Conservation (phyloP, 208 protist species). For the Sergeia podlipaevii region DNA sequence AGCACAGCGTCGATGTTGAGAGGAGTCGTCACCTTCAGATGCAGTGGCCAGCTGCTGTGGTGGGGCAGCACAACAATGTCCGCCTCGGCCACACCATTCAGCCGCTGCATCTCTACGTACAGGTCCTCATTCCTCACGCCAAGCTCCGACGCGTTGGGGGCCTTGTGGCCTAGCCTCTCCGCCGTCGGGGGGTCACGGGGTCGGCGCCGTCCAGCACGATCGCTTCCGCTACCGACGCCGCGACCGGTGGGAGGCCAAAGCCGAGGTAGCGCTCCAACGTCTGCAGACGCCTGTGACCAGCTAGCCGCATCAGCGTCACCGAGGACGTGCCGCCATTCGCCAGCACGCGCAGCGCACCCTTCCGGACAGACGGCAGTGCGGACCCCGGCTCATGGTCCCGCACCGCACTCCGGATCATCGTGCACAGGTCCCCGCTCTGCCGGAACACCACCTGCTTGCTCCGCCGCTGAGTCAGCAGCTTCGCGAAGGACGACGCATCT, state of each 20-base stretch:
- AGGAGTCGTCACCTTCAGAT: conserved; percentile 6
- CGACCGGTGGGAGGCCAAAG: conserved; percentile 9
- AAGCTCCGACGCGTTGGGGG: neutral
- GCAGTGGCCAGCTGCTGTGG: conserved; percentile 4
- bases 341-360: neutral
- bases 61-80: neutral
- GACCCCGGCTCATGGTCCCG: neutral
- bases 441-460: neutral
- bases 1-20: conserved; percentile 6
- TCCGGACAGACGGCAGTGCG: conserved; percentile 1
- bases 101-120: conserved; percentile 1
- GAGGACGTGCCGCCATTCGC: conserved; percentile 2
- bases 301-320: neutral
- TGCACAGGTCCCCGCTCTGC: neutral
- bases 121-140: neutral
- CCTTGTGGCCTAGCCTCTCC: neutral
- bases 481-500: neutral
- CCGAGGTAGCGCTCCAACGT: conserved; percentile 14
- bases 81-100: neutral
- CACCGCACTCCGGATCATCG: neutral
- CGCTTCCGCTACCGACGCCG: neutral
- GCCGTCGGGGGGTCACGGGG: neutral
- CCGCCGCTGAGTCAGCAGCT: neutral
- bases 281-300: conserved; percentile 7
- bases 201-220: neutral